phyloP scores from a whole-genome alignment of 345 rosid genomes.

The Brassica cretica region DNA sequence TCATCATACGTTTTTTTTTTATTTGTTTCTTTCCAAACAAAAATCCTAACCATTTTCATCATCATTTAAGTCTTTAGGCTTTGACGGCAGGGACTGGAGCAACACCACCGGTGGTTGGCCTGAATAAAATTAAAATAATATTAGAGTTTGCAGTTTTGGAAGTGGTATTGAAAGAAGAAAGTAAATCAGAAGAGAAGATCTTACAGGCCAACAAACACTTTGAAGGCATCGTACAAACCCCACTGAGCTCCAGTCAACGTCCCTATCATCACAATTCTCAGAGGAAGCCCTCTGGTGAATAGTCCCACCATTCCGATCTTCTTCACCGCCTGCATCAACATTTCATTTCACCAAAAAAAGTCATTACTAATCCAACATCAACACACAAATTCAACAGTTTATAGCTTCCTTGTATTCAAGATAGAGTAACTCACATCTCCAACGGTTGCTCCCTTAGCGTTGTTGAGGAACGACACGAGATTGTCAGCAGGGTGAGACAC shows the following conservation, averaged over 20 bases:
- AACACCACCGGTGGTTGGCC: slow-evolving; percentile 97
- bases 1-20: slow-evolving; percentile 21
- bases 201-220: slow-evolving; percentile 97
- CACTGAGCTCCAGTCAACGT: slow-evolving; percentile 97
- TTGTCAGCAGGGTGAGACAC: slow-evolving; percentile 98
- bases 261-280: slow-evolving; percentile 98
- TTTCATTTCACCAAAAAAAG: not conserved
- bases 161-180: not conserved
- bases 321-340: slow-evolving; percentile 79
- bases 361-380: not conserved
- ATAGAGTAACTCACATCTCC: slow-evolving; percentile 70
- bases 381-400: not conserved
- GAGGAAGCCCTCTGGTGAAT: slow-evolving; percentile 96
- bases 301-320: slow-evolving; percentile 89
- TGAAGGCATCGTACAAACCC: slow-evolving; percentile 96
- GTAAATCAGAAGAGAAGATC: slow-evolving; percentile 34
- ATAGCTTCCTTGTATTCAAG: not conserved
- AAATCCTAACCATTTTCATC: slow-evolving; percentile 34
- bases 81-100: slow-evolving; percentile 52
- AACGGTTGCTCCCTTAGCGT: slow-evolving; percentile 94
- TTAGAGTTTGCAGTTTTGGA: not conserved
- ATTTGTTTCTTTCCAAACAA: slow-evolving; percentile 32
- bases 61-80: slow-evolving; percentile 19
- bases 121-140: slow-evolving; percentile 32
- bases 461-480: slow-evolving; percentile 96